Conservation (phyloP, 1,284 basidiomycete genomes). For the Rhodotorula sp. region DNA sequence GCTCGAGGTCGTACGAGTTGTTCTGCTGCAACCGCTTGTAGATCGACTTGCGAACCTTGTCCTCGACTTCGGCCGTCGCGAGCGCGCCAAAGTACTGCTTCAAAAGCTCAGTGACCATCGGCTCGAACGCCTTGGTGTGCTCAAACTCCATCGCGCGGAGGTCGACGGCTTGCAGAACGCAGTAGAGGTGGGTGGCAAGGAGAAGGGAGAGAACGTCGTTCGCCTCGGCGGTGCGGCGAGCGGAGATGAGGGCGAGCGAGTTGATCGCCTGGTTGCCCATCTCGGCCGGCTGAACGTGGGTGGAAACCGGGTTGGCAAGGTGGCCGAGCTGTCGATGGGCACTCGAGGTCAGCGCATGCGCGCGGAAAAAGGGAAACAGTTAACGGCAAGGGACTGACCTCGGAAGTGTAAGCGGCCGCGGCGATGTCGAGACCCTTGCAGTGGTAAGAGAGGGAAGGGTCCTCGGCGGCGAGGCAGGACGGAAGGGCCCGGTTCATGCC, state of each 20-base stretch:
- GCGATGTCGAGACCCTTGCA: slow-evolving; percentile 83
- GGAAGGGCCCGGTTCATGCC: slow-evolving; percentile 77
- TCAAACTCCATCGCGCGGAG: slow-evolving; percentile 68
- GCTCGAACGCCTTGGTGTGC: slow-evolving; percentile 57
- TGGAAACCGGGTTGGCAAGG: slow-evolving; percentile 74
- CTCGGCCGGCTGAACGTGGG: slow-evolving; percentile 69
- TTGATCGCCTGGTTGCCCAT: slow-evolving; percentile 72
- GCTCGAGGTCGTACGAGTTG: slow-evolving; percentile 55
- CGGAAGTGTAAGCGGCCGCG: slow-evolving; percentile 72
- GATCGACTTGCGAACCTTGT: slow-evolving; percentile 43
- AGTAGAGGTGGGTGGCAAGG: slow-evolving; percentile 69
- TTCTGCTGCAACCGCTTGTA: slow-evolving; percentile 52
- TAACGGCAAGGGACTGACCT: slow-evolving; percentile 46
- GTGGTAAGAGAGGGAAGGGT: slow-evolving; percentile 75
- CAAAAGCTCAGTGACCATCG: slow-evolving; percentile 57
- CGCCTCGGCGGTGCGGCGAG: slow-evolving; percentile 70
- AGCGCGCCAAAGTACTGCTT: slow-evolving; percentile 53
- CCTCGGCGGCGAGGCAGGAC: slow-evolving; percentile 74
- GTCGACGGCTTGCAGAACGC: slow-evolving; percentile 76
- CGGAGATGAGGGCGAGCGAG: slow-evolving; percentile 74
- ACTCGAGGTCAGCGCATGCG: neutral
- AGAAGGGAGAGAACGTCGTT: slow-evolving; percentile 72
- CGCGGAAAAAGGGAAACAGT: too few species aligned
- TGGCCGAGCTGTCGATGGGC: slow-evolving; percentile 58
- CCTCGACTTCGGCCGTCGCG: slow-evolving; percentile 33